phyloP scores from a whole-genome alignment of 768 basidiomycete genomes.

The Suillus subaureus region DNA sequence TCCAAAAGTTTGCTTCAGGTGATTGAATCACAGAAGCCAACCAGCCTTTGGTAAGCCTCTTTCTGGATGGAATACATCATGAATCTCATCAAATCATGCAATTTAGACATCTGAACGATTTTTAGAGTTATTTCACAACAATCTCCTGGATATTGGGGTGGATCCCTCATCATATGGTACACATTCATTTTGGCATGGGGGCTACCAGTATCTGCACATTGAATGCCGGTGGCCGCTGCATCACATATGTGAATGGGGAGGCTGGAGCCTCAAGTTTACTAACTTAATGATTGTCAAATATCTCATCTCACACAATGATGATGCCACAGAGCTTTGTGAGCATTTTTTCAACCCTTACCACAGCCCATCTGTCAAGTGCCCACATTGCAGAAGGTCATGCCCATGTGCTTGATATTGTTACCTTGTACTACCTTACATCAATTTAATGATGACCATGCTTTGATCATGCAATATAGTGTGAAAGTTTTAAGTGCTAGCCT shows the following conservation, averaged over 20 bases:
- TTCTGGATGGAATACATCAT: too few species aligned
- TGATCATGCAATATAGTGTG: too few species aligned
- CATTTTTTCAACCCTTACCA: conserved; percentile 40
- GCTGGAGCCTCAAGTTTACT: conserved; percentile 42
- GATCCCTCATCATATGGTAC: conserved; percentile 25
- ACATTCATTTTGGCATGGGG: conserved; percentile 25
- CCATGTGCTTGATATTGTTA: conserved; percentile 17
- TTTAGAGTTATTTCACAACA: conserved; percentile 42
- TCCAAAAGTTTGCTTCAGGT: conserved; percentile 30
- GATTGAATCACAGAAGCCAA: conserved; percentile 28
- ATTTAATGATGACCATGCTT: too few species aligned
- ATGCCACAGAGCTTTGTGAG: conserved; percentile 33
- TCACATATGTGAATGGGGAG: conserved; percentile 50
- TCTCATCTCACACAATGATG: conserved; percentile 43
- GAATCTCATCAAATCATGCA: too few species aligned
- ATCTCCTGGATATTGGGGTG: conserved; percentile 40
- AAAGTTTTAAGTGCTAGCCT: too few species aligned
- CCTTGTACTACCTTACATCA: too few species aligned
- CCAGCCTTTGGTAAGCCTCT: conserved; percentile 29
- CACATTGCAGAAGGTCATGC: conserved; percentile 34
- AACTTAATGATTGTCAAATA: conserved; percentile 45
- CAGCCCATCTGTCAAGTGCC: conserved; percentile 25
- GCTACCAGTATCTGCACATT: conserved; percentile 36
- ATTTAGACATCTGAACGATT: conserved; percentile 39
- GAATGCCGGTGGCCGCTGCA: conserved; percentile 9